Base-by-base conservation (phyloP, 2,329 filamentous ascomycete species). In the Talaromyces verruculosus region DNA sequence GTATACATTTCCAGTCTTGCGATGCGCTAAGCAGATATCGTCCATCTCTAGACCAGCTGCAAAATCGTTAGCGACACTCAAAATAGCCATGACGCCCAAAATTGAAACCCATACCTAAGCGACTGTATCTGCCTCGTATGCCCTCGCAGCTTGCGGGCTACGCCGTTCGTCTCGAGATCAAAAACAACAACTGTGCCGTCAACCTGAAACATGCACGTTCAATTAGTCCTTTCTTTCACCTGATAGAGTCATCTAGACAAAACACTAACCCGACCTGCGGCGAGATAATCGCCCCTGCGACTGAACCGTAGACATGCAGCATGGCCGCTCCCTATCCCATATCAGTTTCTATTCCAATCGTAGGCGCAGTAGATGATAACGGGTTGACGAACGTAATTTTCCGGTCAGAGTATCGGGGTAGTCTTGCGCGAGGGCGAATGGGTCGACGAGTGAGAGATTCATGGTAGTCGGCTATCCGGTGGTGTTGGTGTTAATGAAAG, bases 141-240 rank as follows among this genome's bases (percentile, higher is more conserved):
- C 13, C 94, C 95, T 70, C 92, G 88, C 69, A 99, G 83, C 80
- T 98, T 99, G 75, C 93, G 90, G 66, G 95, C 95, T 4, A 98
- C 92, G 43, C 95, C 94, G 84, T 96, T 96, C 10, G 96, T 99
- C 80, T 99, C 96, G 60, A 98, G 88, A 76, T 99, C 95, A 85
- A 96, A 99, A 57, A 99, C 91, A 64, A 96, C 92, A 47, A 99
- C 91, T 5, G 92, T 95, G 71, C 95, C 95, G 80, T 99, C 95
- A 68, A 87, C 83, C 84, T 86, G 69, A 53, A 65, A n/a, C 22
- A 28, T 37, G 11, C n/a, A 35, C 11, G 10, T 22, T 17, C n/a
- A 39, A 58, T 67, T 43, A 67, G 37, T 25, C 45, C 39, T 45
- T 45, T 63, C 15, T 37, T 25, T 25, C 15, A 19, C 33, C n/a